Percentiles rank a stretch among this genome's conserved stretches.
These are phyloP conservation scores for Lachnellula occidentalis DNA, from an alignment of 2,329 filamentous ascomycete species.

Conservation along the genomic window DNA sequence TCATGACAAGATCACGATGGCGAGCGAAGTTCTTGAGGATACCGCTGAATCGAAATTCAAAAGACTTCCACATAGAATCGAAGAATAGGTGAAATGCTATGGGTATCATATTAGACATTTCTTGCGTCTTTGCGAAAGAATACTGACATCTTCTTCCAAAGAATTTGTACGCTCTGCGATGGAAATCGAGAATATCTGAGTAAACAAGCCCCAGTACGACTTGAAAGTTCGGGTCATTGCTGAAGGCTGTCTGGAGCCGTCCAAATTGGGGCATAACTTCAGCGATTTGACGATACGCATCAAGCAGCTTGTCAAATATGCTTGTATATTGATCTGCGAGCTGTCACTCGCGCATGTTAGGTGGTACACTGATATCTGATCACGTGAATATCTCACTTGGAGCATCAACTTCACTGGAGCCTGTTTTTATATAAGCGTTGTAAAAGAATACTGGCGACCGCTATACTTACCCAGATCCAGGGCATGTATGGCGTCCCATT, in stretches of 20 bases:
- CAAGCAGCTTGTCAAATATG: conserved; percentile 38
- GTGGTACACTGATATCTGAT: neutral
- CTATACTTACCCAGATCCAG: conserved; percentile 37
- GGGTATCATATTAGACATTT: conserved; percentile 10
- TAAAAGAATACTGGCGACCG: neutral
- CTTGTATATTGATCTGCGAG: conserved; percentile 14
- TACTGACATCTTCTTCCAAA: conserved; percentile 26
- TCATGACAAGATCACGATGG: conserved; percentile 7
- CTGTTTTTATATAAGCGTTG: neutral
- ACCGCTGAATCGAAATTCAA: conserved; percentile 6
- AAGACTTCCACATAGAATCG: conserved; percentile 12
- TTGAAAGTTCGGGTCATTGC: conserved; percentile 33
- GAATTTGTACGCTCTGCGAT: conserved; percentile 42
- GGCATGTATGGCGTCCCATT: conserved; percentile 42
- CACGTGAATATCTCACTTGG: neutral
- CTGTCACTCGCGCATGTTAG: neutral
- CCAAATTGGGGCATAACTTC: conserved; percentile 36
- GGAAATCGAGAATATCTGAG: conserved; percentile 44
- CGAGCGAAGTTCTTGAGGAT: conserved; percentile 8
- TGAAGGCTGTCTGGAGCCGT: conserved; percentile 30
- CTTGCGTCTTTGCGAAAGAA: neutral
- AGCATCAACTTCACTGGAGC: conserved; percentile 1
- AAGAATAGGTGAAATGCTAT: conserved; percentile 12
- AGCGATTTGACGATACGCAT: conserved; percentile 36
- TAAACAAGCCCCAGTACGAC: conserved; percentile 40